These are phyloP conservation scores for Alternaria brassicae DNA, from an alignment of 2,329 filamentous ascomycete genomes.

Conservation along the genomic window DNA sequence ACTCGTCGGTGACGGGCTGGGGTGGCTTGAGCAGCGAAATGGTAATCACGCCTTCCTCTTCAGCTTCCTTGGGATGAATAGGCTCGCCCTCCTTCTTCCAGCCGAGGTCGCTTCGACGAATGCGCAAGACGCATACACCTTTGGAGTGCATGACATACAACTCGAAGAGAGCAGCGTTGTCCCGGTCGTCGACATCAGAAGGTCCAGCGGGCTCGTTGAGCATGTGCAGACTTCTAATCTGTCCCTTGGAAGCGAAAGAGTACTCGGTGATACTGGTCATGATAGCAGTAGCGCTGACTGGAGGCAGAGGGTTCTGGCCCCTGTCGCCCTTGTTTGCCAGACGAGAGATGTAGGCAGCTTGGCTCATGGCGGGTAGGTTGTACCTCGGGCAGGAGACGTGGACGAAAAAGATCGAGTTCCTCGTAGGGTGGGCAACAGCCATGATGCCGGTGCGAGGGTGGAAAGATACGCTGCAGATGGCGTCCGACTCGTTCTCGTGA, in stretches of 20 bases:
- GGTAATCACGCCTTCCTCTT: constrained; percentile 74
- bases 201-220: constrained; percentile 72
- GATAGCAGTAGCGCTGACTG: constrained; percentile 93
- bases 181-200: constrained; percentile 62
- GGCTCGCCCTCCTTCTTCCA: constrained; percentile 93
- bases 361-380: constrained; percentile 77
- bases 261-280: constrained; percentile 97
- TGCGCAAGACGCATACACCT: constrained; percentile 86
- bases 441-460: constrained; percentile 93
- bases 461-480: constrained; percentile 97
- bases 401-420: constrained; percentile 97
- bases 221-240: constrained; percentile 89
- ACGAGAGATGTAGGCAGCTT: constrained; percentile 85
- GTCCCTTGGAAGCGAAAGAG: constrained; percentile 84
- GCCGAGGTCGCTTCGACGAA: constrained; percentile 88
- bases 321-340: constrained; percentile 63
- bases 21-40: constrained; percentile 69
- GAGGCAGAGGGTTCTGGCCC: constrained; percentile 69
- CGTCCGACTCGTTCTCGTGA: constrained; percentile 93
- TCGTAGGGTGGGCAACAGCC: constrained; percentile 91
- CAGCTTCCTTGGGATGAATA: constrained; percentile 76
- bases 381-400: constrained; percentile 95
- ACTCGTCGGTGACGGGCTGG: constrained; percentile 40
- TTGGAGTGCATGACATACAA: constrained; percentile 97
- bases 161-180: constrained; percentile 84